phyloP scores from a whole-genome alignment of 495 filamentous ascomycete genomes.

The Friedmanniomyces endolithicus region DNA sequence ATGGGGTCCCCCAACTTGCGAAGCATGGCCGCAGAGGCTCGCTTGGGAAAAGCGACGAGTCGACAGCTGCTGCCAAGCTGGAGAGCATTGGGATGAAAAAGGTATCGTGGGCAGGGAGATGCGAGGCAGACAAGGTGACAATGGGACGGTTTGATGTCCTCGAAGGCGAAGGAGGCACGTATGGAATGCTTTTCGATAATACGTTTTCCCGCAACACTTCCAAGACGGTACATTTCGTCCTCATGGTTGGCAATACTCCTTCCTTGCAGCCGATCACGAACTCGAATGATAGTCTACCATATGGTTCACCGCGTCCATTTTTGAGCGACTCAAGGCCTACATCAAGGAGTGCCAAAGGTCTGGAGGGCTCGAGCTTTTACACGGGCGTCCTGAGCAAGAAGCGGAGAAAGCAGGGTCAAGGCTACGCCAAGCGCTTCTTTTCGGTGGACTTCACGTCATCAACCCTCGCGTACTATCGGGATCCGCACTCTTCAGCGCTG shows the following conservation, averaged over 20 bases:
- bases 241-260: slow-evolving; percentile 46
- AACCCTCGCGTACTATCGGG: slow-evolving; percentile 91
- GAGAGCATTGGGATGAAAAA: slow-evolving; percentile 72
- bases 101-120: slow-evolving; percentile 84
- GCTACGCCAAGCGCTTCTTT: slow-evolving; percentile 85
- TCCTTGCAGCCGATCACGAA: slow-evolving; percentile 21
- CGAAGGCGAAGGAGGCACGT: slow-evolving; percentile 69
- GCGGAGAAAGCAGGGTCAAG: slow-evolving; percentile 82
- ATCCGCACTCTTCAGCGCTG: slow-evolving; percentile 76
- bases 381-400: slow-evolving; percentile 79
- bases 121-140: slow-evolving; percentile 90
- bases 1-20: neutral
- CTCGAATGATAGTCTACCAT: slow-evolving; percentile 27
- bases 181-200: slow-evolving; percentile 94
- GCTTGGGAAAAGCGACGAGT: slow-evolving; percentile 36
- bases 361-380: slow-evolving; percentile 43
- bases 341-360: slow-evolving; percentile 17
- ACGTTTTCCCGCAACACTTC: slow-evolving; percentile 93
- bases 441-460: slow-evolving; percentile 83
- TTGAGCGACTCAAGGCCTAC: slow-evolving; percentile 23
- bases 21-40: slow-evolving; percentile 17
- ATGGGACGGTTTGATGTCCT: slow-evolving; percentile 77
- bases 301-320: neutral
- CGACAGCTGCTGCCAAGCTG: slow-evolving; percentile 66
- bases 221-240: slow-evolving; percentile 86